Evolutionary conservation across 108 stramenopile genomes (phyloP).

Genomic region (Bacterosira constricta): DNA sequence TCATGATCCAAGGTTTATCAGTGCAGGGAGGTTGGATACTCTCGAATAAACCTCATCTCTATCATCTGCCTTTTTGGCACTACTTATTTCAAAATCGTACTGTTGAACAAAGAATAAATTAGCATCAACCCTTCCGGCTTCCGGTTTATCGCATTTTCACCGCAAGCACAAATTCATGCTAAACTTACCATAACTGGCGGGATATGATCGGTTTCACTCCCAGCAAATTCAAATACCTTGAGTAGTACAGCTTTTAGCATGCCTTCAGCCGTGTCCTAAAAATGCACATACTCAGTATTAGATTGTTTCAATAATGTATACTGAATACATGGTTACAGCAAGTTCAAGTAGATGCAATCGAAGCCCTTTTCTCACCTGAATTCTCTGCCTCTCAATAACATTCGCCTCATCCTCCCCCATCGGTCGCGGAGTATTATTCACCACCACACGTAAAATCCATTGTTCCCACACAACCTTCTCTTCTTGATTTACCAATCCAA

Average conservation of each 20-base stretch:
- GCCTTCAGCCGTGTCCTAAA: conserved; percentile 80
- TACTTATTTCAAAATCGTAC: conserved; percentile 85
- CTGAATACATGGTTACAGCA: no score
- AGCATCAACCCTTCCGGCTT: background rate
- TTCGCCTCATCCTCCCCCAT: conserved; percentile 78
- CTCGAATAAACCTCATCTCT: conserved; percentile 83
- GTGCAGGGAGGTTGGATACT: conserved; percentile 81
- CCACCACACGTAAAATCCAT: conserved; percentile 84
- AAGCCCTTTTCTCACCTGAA: conserved; percentile 59
- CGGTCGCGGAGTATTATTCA: conserved; percentile 87
- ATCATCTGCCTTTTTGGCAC: conserved; percentile 77
- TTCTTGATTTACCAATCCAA: conserved; percentile 84
- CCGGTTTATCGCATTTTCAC: background rate
- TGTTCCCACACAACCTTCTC: conserved; percentile 86
- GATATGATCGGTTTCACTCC: conserved; percentile 74
- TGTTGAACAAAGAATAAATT: conserved; percentile 35
- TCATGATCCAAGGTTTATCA: conserved; percentile 74
- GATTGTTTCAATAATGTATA: no score
- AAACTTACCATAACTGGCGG: conserved; percentile 55
- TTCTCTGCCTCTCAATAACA: conserved; percentile 82
- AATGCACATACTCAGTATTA: conserved; percentile 3
- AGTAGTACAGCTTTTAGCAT: conserved; percentile 78
- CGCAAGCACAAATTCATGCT: background rate
- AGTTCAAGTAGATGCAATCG: no score
- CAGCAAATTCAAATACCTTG: conserved; percentile 74